A percentile compares a stretch with the other conserved stretches of the same genome.
Evolutionary conservation across 2,329 filamentous ascomycete species (phyloP).

Genomic region (Trichophyton rubrum): DNA sequence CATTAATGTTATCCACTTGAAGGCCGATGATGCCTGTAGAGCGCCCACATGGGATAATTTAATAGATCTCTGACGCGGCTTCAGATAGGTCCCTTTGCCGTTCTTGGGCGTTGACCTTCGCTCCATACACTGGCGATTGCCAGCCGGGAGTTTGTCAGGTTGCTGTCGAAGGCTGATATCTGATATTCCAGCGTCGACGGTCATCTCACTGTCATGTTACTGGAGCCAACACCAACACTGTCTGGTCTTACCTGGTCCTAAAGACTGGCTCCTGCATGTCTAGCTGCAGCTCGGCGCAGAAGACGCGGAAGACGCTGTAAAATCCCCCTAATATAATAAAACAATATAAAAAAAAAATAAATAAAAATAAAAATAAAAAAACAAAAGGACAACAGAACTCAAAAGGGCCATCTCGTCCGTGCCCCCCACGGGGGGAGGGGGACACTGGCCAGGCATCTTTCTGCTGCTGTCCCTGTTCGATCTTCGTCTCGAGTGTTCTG

Average conservation of each 20-base stretch:
- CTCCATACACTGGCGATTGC: no score
- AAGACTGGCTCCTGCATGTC: neutral
- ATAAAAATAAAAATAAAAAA: no score
- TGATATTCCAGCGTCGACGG: neutral
- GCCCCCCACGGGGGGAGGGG: no score
- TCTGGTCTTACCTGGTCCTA: neutral
- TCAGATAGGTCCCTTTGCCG: neutral
- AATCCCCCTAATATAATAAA: no score
- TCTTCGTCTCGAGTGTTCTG: no score
- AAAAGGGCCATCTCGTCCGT: no score
- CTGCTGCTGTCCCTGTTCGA: no score
- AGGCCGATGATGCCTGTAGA: neutral
- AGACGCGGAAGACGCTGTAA: neutral
- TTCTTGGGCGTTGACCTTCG: neutral
- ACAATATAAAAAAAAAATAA: no score
- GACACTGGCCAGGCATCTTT: no score
- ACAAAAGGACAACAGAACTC: no score
- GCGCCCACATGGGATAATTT: constrained; percentile 1
- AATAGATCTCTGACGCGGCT: neutral
- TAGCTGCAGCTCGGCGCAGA: neutral
- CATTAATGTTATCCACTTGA: neutral
- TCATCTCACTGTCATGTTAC: neutral
- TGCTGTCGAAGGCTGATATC: neutral
- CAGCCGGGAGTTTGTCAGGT: neutral
- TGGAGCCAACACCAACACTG: neutral